Conservation (phyloP, 2,329 filamentous ascomycete genomes). For the Aspergillaceae sp. region DNA sequence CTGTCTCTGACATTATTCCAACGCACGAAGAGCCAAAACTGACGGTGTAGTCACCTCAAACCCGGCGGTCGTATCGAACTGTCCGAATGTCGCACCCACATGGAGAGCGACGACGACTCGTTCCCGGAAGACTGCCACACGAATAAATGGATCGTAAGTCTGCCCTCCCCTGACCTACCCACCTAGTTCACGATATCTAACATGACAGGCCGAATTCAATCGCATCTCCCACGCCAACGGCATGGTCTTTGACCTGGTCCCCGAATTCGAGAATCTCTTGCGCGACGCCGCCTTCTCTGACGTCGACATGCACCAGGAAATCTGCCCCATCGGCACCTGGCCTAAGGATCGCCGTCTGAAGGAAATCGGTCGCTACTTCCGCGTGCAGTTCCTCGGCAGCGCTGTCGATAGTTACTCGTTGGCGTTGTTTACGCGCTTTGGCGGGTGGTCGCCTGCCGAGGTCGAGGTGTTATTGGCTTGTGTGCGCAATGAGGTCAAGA, state of each 20-base stretch:
- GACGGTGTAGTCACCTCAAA: constrained; percentile 15
- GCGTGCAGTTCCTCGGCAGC: constrained; percentile 16
- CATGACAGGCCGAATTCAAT: constrained; percentile 10
- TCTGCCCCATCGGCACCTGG: constrained; percentile 23
- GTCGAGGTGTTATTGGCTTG: constrained; percentile 14
- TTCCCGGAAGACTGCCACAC: constrained; percentile 8
- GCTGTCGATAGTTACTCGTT: constrained; percentile 20
- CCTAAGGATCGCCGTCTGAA: constrained; percentile 20
- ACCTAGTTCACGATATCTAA: constrained; percentile 7
- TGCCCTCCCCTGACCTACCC: neutral
- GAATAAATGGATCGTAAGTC: constrained; percentile 2
- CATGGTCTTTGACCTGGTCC: constrained; percentile 11
- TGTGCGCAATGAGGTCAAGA: constrained; percentile 15
- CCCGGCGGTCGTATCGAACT: constrained; percentile 24
- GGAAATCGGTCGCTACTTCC: constrained; percentile 18
- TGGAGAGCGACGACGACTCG: constrained; percentile 20
- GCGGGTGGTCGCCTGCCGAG: constrained; percentile 16
- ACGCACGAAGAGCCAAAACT: neutral
- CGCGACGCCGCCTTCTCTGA: constrained; percentile 18
- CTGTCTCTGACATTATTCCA: constrained; percentile 4
- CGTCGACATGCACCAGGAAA: constrained; percentile 11
- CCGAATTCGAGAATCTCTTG: constrained; percentile 9
- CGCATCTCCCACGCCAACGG: constrained; percentile 11
- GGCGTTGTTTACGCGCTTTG: constrained; percentile 18
- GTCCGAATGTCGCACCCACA: constrained; percentile 10